Evolutionary conservation across 2,329 filamentous ascomycete species (phyloP), one percentile per base, ranked within the genome.

Genomic region (Sphaceloma murrayae): DNA sequence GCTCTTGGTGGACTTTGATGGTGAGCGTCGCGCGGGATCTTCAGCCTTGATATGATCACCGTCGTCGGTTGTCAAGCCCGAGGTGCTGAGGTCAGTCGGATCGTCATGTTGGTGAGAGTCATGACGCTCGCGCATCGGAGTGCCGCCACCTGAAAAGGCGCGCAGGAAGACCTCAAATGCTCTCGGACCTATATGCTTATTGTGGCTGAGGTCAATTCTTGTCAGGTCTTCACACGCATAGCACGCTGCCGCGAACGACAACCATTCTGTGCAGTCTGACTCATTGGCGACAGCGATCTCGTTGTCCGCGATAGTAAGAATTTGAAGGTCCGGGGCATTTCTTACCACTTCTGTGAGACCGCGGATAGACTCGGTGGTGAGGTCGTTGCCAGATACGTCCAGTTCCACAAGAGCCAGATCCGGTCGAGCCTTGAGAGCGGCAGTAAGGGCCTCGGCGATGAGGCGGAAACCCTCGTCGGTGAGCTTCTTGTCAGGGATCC

Each of bases 301-400:
- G 51, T 74, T 74, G 16, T 60, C 50, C 6, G 68, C 66, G 5
- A 74, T 52, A 48, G 71, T 65, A 14, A 73, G 54, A 18, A 67
- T 65, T 48, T 62, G 62, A 11, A 74, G 53, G 29, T 69, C 66
- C n/a, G 59, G 58, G 5, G 64, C 62, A n/a, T 65, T 53, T 9
- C 54, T 50, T 34, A 73, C 59, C 24, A 70, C 57, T 14, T 57
- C 53, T 2, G 63, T 62, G 3, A 74, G 58, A 32, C 58, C 58
- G 6, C 53, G 54, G 13, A 74, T 59, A 3, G 65, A 62, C 5
- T 50, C 47, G 4, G 62, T 58, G 0, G 66, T 71, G 21, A 74
- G 58, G 7, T 51, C 48, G 50, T 73, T 73, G 19, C 59, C 60
- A 29, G 59, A 59, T 3, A 73, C 54, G 48, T 67, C 64, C 16